Conservation (phyloP, 2,329 filamentous ascomycete species). For the Claviceps pazoutovae region DNA sequence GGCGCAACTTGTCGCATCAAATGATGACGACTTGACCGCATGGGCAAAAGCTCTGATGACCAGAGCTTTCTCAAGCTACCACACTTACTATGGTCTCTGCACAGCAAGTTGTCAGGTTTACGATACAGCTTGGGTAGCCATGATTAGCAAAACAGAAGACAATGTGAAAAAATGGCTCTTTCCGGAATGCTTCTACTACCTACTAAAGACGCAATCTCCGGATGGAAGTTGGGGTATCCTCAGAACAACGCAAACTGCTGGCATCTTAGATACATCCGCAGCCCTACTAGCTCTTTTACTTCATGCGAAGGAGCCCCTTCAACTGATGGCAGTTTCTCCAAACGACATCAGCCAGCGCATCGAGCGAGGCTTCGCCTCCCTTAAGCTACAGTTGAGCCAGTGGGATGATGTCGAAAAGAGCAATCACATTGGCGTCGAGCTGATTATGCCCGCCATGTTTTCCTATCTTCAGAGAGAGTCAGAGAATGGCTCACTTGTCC, state of each 20-base stretch:
- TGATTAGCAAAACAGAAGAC: conserved; percentile 4
- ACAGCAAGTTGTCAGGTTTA: conserved; percentile 2
- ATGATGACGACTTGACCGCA: background rate
- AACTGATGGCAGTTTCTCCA: conserved; percentile 1
- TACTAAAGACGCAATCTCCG: conserved; percentile 5
- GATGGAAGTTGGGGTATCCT: conserved; percentile 4
- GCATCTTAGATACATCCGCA: conserved; percentile 9
- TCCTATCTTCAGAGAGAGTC: conserved; percentile 1
- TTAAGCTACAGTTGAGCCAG: background rate
- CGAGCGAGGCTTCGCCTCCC: background rate
- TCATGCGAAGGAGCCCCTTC: conserved; percentile 1
- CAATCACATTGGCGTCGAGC: conserved; percentile 10
- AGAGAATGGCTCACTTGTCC: background rate
- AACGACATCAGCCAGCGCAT: background rate
- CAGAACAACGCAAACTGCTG: conserved; percentile 4
- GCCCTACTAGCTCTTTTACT: conserved; percentile 7
- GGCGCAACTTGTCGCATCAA: background rate
- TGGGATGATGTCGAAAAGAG: conserved; percentile 5
- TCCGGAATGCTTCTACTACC: conserved; percentile 8
- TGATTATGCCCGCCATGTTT: conserved; percentile 8
- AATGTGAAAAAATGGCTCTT: conserved; percentile 6
- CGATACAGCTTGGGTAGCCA: conserved; percentile 10
- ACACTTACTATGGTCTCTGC: background rate
- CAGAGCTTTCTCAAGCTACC: background rate
- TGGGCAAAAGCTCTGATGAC: background rate